Evolutionary conservation across 805 yeast species (phyloP).

Genomic region (Hanseniaspora vineae): DNA sequence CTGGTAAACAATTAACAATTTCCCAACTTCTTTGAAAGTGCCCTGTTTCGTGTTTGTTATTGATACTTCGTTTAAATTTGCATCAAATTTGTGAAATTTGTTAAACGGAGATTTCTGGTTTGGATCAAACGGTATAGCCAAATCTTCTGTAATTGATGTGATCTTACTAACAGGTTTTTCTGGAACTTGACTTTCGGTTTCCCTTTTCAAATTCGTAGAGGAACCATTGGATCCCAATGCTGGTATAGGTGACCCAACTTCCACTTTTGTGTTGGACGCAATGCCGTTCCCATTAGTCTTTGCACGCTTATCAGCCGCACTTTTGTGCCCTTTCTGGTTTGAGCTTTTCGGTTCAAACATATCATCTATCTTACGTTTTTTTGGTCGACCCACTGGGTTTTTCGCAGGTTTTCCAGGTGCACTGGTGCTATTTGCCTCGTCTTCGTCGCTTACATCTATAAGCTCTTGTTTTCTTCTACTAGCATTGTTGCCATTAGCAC

Average conservation of each 20-base stretch:
- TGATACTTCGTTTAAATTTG: slow-evolving; percentile 13
- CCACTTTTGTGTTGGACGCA: background rate
- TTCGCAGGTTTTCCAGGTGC: too few relatives aligned
- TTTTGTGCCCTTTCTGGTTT: background rate
- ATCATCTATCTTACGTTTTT: background rate
- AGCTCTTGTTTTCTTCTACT: too few relatives aligned
- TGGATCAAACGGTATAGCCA: slow-evolving; percentile 13
- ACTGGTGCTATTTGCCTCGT: too few relatives aligned
- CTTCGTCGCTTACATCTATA: too few relatives aligned
- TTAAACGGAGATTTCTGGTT: slow-evolving; percentile 5
- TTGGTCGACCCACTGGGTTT: too few relatives aligned
- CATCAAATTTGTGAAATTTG: slow-evolving; percentile 12
- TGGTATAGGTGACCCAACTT: background rate
- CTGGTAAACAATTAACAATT: slow-evolving; percentile 18
- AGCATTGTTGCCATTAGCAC: too few relatives aligned
- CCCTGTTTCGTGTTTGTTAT: background rate
- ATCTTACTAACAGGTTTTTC: slow-evolving; percentile 5
- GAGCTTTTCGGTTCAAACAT: background rate
- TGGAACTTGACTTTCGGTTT: slow-evolving; percentile 7
- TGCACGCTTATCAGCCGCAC: too few relatives aligned
- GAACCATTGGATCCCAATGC: too few relatives aligned
- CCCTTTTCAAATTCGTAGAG: slow-evolving; percentile 3
- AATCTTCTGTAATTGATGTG: slow-evolving; percentile 15
- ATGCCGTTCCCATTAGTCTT: too few relatives aligned
- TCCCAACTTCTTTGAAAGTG: slow-evolving; percentile 11